A percentile compares a stretch with the other conserved stretches of the same genome.
These are phyloP conservation scores for Cylindrodendrum hubeiense DNA, from an alignment of 2,329 filamentous ascomycete genomes.

Conservation along the genomic window DNA sequence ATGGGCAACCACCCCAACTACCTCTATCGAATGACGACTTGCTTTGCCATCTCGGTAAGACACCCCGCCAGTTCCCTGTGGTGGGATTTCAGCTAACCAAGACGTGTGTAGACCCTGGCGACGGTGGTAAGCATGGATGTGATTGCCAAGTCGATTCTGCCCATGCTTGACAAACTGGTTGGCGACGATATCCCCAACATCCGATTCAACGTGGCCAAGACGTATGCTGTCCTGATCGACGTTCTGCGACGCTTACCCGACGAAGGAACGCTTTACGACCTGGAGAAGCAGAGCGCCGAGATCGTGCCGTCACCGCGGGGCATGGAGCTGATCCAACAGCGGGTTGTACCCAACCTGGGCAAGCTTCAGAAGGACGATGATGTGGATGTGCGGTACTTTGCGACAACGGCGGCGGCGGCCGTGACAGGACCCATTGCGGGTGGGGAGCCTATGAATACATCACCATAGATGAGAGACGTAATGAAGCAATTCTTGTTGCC, in stretches of 20 bases:
- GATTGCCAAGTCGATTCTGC: slow-evolving; percentile 91
- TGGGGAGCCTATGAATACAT: slow-evolving; percentile 74
- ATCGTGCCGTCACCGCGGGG: slow-evolving; percentile 76
- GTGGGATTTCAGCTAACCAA: slow-evolving; percentile 37
- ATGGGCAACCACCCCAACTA: slow-evolving; percentile 99
- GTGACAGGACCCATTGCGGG: slow-evolving; percentile 60
- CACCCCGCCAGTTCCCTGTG: background rate
- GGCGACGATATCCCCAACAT: slow-evolving; percentile 98
- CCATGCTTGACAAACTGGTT: slow-evolving; percentile 95
- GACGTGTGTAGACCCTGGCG: slow-evolving; percentile 80
- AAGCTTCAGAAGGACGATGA: slow-evolving; percentile 98
- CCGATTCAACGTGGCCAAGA: slow-evolving; percentile 99
- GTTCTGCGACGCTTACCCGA: slow-evolving; percentile 93
- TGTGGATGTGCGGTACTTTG: slow-evolving; percentile 98
- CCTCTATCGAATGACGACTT: slow-evolving; percentile 99
- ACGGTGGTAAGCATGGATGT: slow-evolving; percentile 94
- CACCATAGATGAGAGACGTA: slow-evolving; percentile 68
- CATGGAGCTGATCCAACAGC: slow-evolving; percentile 84
- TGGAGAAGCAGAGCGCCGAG: slow-evolving; percentile 81
- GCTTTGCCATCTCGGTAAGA: slow-evolving; percentile 96
- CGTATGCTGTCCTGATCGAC: slow-evolving; percentile 89
- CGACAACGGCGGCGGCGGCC: slow-evolving; percentile 83
- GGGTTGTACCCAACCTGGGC: slow-evolving; percentile 89
- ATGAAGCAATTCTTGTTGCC: slow-evolving; percentile 67
- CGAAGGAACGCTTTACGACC: slow-evolving; percentile 84